Evolutionary conservation across 225 moss, liverwort and hornwort genomes (phyloP), one percentile per base, ranked within the genome.

Genomic region (Physcomitrellopsis africana): DNA sequence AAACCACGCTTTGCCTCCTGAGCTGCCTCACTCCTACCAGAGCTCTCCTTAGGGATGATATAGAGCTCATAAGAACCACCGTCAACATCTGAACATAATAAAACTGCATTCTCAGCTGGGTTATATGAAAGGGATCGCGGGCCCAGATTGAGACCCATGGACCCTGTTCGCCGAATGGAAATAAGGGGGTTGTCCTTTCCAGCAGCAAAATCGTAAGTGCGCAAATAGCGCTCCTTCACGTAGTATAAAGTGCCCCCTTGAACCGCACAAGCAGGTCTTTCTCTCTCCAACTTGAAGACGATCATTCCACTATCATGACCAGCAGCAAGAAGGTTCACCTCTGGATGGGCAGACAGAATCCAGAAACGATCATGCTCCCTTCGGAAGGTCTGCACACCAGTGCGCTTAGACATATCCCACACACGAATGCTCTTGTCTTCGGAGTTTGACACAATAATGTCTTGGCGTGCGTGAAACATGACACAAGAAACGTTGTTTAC

Each of bases 231-330:
- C 77, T 99, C 97, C 73, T 99, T 99, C 73, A 99, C 94, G 65
- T 94, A 99, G 78, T 94, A 99, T 51, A 99, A 83, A 8, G 87
- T 91, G 58, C 94, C 93, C 72, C 94, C 97, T 58, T 94, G 97
- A 27, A 99, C 94, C n/a, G 97, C 97, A 81, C 90, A 99, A 10
- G 97, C 94, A 55, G 97, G 97, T 71, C 97, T 91, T 82, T 99
- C 97, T n/a, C 97, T 87, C 77, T 99, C 97, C 86, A 99, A 81
- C 85, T 99, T 99, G 81, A 99, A 99, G 45, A 99, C 97, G 32
- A 99, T 99, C 97, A 99, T 99, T 67, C 97, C 97, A 83, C 97
- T 99, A 76, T 99, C 97, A 76, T 99, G 97, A 72, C 97, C 97
- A 77, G 97, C 97, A 20, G 97, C 97, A 23, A 99, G 82, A 47